A percentile compares a stretch with the other conserved stretches of the same genome.
phyloP scores from a whole-genome alignment of 176 grass and related monocot species.

The Melocanna baccifera region DNA sequence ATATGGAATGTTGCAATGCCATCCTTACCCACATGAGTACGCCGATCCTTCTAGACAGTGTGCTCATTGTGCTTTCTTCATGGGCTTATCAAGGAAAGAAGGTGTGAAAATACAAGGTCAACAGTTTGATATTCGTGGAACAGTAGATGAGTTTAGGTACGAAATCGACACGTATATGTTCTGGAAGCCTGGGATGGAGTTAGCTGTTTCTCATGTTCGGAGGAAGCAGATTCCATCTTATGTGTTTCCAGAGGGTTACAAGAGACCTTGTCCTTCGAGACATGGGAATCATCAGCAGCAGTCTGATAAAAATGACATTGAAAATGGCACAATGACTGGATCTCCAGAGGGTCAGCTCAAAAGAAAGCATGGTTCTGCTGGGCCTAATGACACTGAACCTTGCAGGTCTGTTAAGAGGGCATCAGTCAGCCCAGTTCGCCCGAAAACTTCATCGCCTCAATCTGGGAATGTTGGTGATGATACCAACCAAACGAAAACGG shows the following conservation, averaged over 20 bases:
- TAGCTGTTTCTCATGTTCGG: conserved; percentile 92
- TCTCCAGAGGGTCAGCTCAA: conserved; percentile 37
- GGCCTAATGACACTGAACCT: conserved; percentile 23
- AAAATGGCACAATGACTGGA: conserved; percentile 21
- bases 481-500: conserved; percentile 5
- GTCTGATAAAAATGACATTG: conserved; percentile 39
- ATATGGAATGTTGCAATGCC: conserved; percentile 83
- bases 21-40: conserved; percentile 92
- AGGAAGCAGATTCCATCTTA: conserved; percentile 84
- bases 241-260: conserved; percentile 90
- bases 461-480: conserved; percentile 9
- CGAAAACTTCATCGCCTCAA: conserved; percentile 35
- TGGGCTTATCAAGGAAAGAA: conserved; percentile 93
- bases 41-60: conserved; percentile 64
- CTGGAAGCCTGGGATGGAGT: conserved; percentile 93
- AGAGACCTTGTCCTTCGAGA: conserved; percentile 47
- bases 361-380: conserved; percentile 41
- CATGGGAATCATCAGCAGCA: conserved; percentile 47
- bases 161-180: conserved; percentile 77
- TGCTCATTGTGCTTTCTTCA: conserved; percentile 95
- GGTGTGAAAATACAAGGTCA: conserved; percentile 87
- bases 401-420: conserved; percentile 41
- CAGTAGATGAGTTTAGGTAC: conserved; percentile 90
- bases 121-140: conserved; percentile 95
- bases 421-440: conserved; percentile 47